Conservation (phyloP, 2,329 filamentous ascomycete species). For the Fusarium floridanum region DNA sequence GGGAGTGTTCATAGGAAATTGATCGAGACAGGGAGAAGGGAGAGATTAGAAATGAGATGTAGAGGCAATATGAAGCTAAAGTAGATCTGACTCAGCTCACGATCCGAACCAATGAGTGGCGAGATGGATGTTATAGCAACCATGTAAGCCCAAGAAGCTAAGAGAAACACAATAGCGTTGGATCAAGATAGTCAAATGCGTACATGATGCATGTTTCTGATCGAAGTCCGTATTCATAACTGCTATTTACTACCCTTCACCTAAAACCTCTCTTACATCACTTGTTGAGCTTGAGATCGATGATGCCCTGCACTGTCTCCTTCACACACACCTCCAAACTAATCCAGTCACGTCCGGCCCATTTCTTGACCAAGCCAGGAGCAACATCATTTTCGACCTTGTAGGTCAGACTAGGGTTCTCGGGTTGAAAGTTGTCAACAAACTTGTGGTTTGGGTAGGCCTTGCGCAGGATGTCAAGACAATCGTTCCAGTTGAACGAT, state of each 20-base stretch:
- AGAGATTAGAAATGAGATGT: background rate
- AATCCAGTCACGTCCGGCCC: slow-evolving; percentile 37
- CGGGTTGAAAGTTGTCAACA: slow-evolving; percentile 27
- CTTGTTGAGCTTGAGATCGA: background rate
- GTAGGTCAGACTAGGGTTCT: slow-evolving; percentile 26
- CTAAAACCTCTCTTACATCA: background rate
- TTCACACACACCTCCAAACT: slow-evolving; percentile 15
- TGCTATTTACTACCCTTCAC: background rate
- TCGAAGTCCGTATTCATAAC: background rate
- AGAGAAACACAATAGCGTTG: background rate
- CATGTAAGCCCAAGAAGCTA: background rate
- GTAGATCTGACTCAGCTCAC: background rate
- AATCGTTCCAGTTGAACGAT: slow-evolving; percentile 39
- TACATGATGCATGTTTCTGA: background rate
- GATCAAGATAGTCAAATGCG: background rate
- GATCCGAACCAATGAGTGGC: background rate
- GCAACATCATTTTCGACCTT: slow-evolving; percentile 34
- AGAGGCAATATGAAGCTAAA: background rate
- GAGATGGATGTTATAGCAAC: background rate
- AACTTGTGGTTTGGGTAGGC: slow-evolving; percentile 22
- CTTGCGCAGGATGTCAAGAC: slow-evolving; percentile 19
- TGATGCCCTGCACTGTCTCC: background rate
- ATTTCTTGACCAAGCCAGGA: slow-evolving; percentile 22
- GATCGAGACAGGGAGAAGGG: background rate
- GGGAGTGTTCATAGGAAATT: background rate